Conservation (phyloP, 1,284 basidiomycete genomes). For the Marasmius tenuissimus region DNA sequence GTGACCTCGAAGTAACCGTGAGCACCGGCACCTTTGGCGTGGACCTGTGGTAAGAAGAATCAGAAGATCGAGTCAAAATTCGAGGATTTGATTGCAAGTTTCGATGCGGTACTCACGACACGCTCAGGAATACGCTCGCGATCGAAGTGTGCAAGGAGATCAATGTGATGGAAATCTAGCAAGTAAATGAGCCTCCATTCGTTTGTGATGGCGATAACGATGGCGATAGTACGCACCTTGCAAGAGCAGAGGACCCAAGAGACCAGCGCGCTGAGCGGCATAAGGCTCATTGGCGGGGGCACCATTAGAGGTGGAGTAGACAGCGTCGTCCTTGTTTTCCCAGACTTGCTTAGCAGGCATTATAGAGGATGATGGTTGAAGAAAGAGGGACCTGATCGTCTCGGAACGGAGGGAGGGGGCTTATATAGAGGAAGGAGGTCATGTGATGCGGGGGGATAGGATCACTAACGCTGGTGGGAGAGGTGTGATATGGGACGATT, state of each 20-base stretch:
- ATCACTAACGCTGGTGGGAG: background rate
- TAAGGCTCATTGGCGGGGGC: slow-evolving; percentile 74
- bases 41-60: slow-evolving; percentile 49
- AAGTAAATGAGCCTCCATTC: background rate
- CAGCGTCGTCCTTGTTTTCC: slow-evolving; percentile 52
- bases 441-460: slow-evolving; percentile 11
- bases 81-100: background rate
- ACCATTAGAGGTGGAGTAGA: slow-evolving; percentile 87
- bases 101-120: slow-evolving; percentile 53
- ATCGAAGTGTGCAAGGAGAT: slow-evolving; percentile 89
- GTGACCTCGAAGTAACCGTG: slow-evolving; percentile 92
- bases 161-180: slow-evolving; percentile 84
- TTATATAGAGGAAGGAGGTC: background rate
- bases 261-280: slow-evolving; percentile 74
- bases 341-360: slow-evolving; percentile 72
- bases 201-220: slow-evolving; percentile 5
- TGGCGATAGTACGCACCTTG: slow-evolving; percentile 54
- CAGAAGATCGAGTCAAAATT: slow-evolving; percentile 1
- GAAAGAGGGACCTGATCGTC: background rate
- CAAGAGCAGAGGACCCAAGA: slow-evolving; percentile 79
- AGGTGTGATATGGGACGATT: background rate
- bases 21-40: slow-evolving; percentile 86
- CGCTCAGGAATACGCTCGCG: slow-evolving; percentile 96
- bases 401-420: background rate
- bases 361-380: slow-evolving; percentile 2